Percentiles rank a stretch among this genome's conserved stretches.
These are phyloP conservation scores for Diaporthe citri DNA, from an alignment of 2,329 filamentous ascomycete species.

Conservation along the genomic window DNA sequence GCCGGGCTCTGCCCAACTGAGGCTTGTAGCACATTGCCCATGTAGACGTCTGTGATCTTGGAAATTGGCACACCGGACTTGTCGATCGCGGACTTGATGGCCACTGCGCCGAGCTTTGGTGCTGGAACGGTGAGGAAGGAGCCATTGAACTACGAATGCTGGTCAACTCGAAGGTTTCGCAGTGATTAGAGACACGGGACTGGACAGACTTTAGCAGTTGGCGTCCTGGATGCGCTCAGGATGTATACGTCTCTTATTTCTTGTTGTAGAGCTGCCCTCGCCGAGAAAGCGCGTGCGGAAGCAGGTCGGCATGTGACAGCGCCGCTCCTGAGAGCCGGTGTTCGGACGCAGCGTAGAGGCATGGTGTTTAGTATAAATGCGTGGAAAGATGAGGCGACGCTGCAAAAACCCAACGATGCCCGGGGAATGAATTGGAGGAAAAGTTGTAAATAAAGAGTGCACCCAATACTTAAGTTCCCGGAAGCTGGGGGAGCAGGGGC, in stretches of 20 bases:
- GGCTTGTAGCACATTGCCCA: constrained; percentile 94
- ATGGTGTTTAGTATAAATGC: background rate
- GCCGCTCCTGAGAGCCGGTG: constrained; percentile 23
- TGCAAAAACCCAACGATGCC: background rate
- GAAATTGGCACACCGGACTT: constrained; percentile 86
- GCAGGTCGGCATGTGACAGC: constrained; percentile 40
- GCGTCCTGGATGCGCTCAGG: constrained; percentile 88
- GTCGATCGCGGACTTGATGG: constrained; percentile 90
- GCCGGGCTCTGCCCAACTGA: constrained; percentile 90
- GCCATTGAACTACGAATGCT: constrained; percentile 84
- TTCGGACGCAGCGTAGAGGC: constrained; percentile 46
- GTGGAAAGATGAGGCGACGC: background rate
- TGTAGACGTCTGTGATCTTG: constrained; percentile 92
- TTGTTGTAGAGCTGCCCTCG: constrained; percentile 59
- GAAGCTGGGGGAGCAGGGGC: constrained; percentile 23
- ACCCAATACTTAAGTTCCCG: background rate
- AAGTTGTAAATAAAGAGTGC: background rate
- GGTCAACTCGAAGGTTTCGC: background rate
- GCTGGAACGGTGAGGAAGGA: constrained; percentile 86
- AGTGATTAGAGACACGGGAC: background rate
- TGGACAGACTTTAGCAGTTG: constrained; percentile 80
- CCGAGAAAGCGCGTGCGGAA: constrained; percentile 60
- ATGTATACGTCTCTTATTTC: constrained; percentile 95
- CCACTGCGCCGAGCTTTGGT: constrained; percentile 88
- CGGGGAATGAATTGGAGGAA: background rate